These are phyloP conservation scores for Liquidambar formosana DNA, from an alignment of 164 flowering plant species.

Conservation along the genomic window DNA sequence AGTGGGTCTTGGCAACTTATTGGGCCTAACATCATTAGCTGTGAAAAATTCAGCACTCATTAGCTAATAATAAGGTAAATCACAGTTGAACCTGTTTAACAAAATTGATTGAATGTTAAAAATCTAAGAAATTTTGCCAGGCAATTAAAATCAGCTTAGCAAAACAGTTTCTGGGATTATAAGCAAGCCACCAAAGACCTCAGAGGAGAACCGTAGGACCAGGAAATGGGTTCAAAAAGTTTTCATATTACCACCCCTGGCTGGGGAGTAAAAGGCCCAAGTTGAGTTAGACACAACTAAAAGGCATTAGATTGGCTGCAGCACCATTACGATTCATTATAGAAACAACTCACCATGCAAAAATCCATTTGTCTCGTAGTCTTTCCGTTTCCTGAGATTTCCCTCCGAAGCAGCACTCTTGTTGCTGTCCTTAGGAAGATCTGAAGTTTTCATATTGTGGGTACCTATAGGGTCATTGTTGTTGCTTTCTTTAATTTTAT, in stretches of 20 bases:
- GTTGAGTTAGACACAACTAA: background rate
- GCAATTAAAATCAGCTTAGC: background rate
- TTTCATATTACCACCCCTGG: background rate
- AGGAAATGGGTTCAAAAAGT: background rate
- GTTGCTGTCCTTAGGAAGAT: constrained; percentile 26
- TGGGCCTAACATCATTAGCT: constrained; percentile 50
- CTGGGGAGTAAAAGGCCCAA: background rate
- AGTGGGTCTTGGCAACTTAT: constrained; percentile 46
- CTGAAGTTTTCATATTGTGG: constrained; percentile 15
- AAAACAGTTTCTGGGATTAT: background rate
- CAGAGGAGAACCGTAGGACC: background rate
- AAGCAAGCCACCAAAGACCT: background rate
- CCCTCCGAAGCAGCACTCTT: constrained; percentile 28
- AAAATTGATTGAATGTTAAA: background rate
- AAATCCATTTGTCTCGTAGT: constrained; percentile 54
- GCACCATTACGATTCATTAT: background rate
- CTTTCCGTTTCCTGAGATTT: constrained; percentile 56
- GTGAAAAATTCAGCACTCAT: constrained; percentile 25
- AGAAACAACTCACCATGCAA: constrained; percentile 61
- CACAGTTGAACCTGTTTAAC: background rate
- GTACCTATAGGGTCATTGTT: constrained; percentile 21
- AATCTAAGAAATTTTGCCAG: background rate
- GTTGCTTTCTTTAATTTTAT: constrained; percentile 29
- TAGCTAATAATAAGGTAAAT: constrained; percentile 8
- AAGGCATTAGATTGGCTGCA: background rate